These are phyloP conservation scores for Cyclotella choctawhatcheeana DNA, from an alignment of 108 stramenopile genomes.

Conservation along the genomic window DNA sequence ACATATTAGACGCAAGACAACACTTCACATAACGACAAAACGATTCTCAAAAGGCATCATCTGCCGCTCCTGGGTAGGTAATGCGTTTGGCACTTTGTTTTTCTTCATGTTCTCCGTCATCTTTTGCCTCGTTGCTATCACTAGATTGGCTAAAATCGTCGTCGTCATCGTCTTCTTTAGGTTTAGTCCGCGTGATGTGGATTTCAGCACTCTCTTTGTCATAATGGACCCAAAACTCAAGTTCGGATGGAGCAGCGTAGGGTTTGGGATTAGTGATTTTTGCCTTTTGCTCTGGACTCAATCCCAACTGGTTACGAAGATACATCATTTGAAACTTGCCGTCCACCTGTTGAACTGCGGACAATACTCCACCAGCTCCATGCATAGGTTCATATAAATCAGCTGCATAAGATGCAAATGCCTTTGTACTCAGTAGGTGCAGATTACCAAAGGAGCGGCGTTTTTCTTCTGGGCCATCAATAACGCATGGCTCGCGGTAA, in stretches of 20 bases:
- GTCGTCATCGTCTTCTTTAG: neutral
- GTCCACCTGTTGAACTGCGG: conserved; percentile 6
- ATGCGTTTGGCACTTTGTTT: neutral
- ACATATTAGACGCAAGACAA: neutral
- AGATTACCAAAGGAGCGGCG: conserved; percentile 6
- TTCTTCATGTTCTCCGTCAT: neutral
- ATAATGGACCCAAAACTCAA: conserved; percentile 17
- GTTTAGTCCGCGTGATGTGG: neutral
- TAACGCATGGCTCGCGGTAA: conserved; percentile 12
- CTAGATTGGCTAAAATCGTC: neutral
- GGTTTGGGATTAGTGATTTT: conserved; percentile 1
- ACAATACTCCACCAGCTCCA: neutral
- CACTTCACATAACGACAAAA: neutral
- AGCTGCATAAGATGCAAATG: conserved; percentile 6
- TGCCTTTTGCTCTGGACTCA: conserved; percentile 5
- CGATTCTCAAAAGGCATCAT: conserved; percentile 6
- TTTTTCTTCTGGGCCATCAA: conserved; percentile 6
- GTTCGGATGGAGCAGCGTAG: neutral
- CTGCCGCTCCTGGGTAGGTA: neutral
- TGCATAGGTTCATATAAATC: conserved; percentile 9
- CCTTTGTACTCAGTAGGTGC: neutral
- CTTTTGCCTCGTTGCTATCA: neutral
- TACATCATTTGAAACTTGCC: conserved; percentile 15
- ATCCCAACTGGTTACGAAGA: conserved; percentile 1
- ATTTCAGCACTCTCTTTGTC: conserved; percentile 3